Evolutionary conservation across 306 rosid genomes (phyloP).

Genomic region (Prunus mongolica): DNA sequence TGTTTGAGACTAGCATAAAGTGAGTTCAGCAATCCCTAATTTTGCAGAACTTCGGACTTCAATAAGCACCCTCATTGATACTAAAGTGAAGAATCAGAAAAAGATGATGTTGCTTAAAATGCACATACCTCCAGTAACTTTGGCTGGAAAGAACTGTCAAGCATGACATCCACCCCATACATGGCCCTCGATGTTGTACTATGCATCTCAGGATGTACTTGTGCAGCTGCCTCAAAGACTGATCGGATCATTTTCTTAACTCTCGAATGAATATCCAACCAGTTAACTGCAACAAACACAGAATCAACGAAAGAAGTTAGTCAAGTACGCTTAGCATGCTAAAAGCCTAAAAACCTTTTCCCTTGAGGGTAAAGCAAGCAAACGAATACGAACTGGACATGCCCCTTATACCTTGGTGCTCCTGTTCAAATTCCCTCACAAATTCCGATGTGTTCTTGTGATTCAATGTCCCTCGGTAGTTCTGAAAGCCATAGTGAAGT

Average conservation of each 20-base stretch:
- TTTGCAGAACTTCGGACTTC: too few relatives aligned
- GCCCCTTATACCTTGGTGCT: slow-evolving; percentile 65
- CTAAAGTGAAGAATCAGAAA: neutral
- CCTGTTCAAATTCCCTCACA: slow-evolving; percentile 86
- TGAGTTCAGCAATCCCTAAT: too few relatives aligned
- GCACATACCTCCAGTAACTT: slow-evolving; percentile 87
- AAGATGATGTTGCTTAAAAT: neutral
- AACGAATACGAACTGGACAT: neutral
- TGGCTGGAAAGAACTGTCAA: slow-evolving; percentile 68
- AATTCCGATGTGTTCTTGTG: slow-evolving; percentile 64
- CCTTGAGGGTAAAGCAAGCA: slow-evolving; percentile 1
- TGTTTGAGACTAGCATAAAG: neutral
- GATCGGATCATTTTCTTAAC: slow-evolving; percentile 66
- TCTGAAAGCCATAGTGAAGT: slow-evolving; percentile 42
- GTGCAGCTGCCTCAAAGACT: slow-evolving; percentile 81
- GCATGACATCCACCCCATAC: slow-evolving; percentile 93
- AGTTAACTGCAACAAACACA: slow-evolving; percentile 54
- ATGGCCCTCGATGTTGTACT: slow-evolving; percentile 77
- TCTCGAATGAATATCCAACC: slow-evolving; percentile 75
- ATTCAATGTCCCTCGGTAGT: slow-evolving; percentile 74
- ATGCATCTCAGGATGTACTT: slow-evolving; percentile 86
- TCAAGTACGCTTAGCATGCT: neutral
- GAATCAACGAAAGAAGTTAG: neutral
- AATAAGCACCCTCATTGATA: neutral
- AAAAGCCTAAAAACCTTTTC: slow-evolving; percentile 6